Percentiles rank a stretch among this genome's conserved stretches.
Evolutionary conservation across 805 yeast genomes (phyloP).

Genomic region (Ogataea chonburiensis): DNA sequence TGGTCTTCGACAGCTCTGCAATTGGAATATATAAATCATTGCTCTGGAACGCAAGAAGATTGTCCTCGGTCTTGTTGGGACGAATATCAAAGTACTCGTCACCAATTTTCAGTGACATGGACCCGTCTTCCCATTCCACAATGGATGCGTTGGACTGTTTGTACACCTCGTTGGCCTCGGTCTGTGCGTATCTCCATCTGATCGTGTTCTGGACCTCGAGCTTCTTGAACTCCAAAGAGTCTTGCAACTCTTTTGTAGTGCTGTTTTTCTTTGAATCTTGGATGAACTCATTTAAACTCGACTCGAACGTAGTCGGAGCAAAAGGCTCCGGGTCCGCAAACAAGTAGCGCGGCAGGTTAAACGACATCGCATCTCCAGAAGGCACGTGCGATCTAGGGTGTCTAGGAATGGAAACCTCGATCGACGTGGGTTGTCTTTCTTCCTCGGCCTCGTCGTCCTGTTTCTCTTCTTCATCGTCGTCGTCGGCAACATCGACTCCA

Average conservation of each 20-base stretch:
- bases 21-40: conserved; percentile 71
- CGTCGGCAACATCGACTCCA: conserved; percentile 23
- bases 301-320: conserved; percentile 55
- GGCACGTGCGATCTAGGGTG: conserved; percentile 47
- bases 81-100: conserved; percentile 81
- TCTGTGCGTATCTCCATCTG: conserved; percentile 89
- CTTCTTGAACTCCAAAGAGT: conserved; percentile 37
- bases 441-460: conserved; percentile 37
- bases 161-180: conserved; percentile 65
- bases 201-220: conserved; percentile 57
- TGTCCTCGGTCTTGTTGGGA: conserved; percentile 62
- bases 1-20: conserved; percentile 58
- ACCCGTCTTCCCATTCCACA: conserved; percentile 93
- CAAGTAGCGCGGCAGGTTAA: conserved; percentile 80
- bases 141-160: conserved; percentile 89
- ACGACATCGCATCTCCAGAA: conserved; percentile 36
- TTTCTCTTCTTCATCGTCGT: conserved; percentile 36
- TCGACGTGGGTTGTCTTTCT: conserved; percentile 31
- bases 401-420: conserved; percentile 46
- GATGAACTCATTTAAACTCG: conserved; percentile 49
- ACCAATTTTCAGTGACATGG: conserved; percentile 81
- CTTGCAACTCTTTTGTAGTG: conserved; percentile 53
- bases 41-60: conserved; percentile 68
- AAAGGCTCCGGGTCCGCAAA: conserved; percentile 84
- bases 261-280: conserved; percentile 37